Evolutionary conservation across 805 yeast genomes (phyloP), one percentile per base, ranked within the genome.

Genomic region (Kregervanrija delftensis): DNA sequence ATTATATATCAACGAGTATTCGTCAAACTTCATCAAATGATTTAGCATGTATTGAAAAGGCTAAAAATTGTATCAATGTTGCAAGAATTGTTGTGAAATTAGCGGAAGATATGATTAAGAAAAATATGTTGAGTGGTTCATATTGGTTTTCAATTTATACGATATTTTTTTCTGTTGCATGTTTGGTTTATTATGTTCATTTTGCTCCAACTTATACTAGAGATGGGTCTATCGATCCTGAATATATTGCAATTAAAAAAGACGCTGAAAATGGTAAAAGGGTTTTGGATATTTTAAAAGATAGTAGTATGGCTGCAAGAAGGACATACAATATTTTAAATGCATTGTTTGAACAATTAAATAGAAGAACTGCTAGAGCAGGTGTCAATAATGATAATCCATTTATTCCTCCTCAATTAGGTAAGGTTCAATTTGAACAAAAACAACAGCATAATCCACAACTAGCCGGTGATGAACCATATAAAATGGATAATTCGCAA

Each of bases 131-230:
- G 35, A 77, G 81, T 51, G 96, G 96, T 1, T 85, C 93, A 2
- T 90, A 89, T 58, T 88, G 96, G 96, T 89, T 87, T 58, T 81
- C 93, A 6, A 84, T 86, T 57, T 89, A 89, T 61, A 86, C 96
- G 0, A 83, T 89, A 5, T 89, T 88, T 60, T 87, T 86, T 64
- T 81, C 95, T 2, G 88, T 88, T 48, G 95, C 96, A 1, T 85
- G 95, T 57, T 69, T 88, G 54, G 84, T 86, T 13, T 86, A 83
- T 56, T 87, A 88, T 59, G 83, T 78, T 45, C 91, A 86, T 61
- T 66, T 64, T 53, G 67, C 68, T 6, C 68, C 70, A 11, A 58
- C 63, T 11, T 39, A 50, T 10, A 55, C 56, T 33, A 44, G 54
- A 28, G 55, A 53, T 13, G 76, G 74, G 44, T 66, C 68, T 15